Evolutionary conservation across 371 early-diverging fungal genomes (phyloP), one percentile per base, ranked within the genome.

Genomic region (Choanephora cucurbitarum): DNA sequence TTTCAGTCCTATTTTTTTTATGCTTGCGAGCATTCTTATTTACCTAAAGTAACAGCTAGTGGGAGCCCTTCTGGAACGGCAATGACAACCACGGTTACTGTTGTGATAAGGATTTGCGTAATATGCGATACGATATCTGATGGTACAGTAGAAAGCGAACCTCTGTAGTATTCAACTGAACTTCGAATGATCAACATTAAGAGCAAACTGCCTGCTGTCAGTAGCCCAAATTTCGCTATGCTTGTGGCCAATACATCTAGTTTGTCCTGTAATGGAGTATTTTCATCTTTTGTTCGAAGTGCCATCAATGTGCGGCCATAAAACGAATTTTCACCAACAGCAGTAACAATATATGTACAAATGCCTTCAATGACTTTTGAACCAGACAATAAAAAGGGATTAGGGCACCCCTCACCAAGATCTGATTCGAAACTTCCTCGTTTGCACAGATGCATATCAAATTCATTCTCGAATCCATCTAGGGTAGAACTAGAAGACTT

Each of bases 11-110:
- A n/a, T n/a, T n/a, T n/a, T 52, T 23, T 4, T 52, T 40, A 21
- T 15, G 32, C 52, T 1, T 41, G 17, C 44, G 9, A 11, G 40
- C 42, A 9, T 6, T 51, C 3, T n/a, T 6, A 22, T 50, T 42
- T 72, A 76, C 76, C 76, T 18, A 76, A 53, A 8, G 90, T 88
- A n/a, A 91, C 90, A 24, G 90, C 90, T 15, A 91, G 62, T 3
- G 91, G 91, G 14, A 91, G 67, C 22, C 91, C 91, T 72, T 91
- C 91, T 15, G 91, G 91, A 8, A 90, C 89, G 51, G 91, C 91
- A 11, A 91, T 90, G n/a, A 91, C 91, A 7, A 91, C 74, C 24
- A 91, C 77, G 0, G 89, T 89, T 18, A 91, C 82, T 15, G 86
- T 77, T 1, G 84, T 76, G 72, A 91, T 91, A 41, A 89, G 31